Base-by-base conservation (phyloP, 2,329 filamentous ascomycete genomes). In the Aspergillus persii region DNA sequence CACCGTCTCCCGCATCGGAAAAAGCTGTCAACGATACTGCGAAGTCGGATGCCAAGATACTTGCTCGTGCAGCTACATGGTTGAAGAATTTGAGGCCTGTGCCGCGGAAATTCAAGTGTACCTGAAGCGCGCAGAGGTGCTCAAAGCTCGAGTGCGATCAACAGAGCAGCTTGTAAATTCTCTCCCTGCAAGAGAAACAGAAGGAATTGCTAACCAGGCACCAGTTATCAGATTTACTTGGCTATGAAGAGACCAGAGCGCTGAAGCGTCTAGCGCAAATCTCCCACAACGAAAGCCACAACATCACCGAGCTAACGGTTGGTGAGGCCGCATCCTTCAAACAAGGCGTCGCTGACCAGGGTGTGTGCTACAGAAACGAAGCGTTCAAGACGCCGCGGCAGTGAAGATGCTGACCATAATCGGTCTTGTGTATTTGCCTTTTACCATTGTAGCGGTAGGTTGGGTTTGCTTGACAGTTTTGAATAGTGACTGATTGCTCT, bases 321-420 rank as follows among this genome's bases (percentile, higher is more conserved):
- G 23, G 59, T 59, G 41, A 29, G 12, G 39, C 31, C 30, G 4
- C 33, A 36, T 30, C 4, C 23, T 23, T 50, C 6, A 15, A 12
- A 23, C 7, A 9, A 54, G 4, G 36, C 3, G 44, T 41, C 29
- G 31, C 46, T 58, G 36, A 48, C 27, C 12, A 29, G 18, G 53
- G 12, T 18, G 26, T 41, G 6, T 15, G 11, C 36, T 50, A 53
- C 29, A 61, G 57, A 46, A 53, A n/a, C 44, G 46, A 49, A 60
- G 49, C n/a, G 52, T 44, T 15, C 47, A 56, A 31, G 60, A 60
- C 9, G 57, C 60, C 4, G 53, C 54, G 23, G 60, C 60, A n/a
- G 55, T 63, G n/a, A 60, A 63, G 23, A 52, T 58, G 49, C 23
- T 63, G 29, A 60, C 60, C 26, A 56, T 63, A 30, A 49, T 63